Evolutionary conservation across 139 green algal species (phyloP), one percentile per base, ranked within the genome.

Genomic region (Coccomyxa sp.): DNA sequence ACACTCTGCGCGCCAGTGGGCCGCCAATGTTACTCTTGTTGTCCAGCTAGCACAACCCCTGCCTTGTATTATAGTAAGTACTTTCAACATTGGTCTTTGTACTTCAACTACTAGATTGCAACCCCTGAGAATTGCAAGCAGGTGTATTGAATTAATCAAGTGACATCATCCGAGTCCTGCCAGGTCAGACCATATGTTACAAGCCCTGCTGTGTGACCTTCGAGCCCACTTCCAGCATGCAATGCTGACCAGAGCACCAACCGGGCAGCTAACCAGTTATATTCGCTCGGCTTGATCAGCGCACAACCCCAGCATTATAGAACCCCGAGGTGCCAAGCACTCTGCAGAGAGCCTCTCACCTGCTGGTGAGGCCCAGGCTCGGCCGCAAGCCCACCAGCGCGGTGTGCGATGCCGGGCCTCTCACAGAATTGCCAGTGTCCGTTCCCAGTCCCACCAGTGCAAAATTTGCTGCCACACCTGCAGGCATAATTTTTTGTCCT

Each of bases 401-500:
- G 68, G 67, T 63, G 31, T 81, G 71, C 9, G 51, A 79, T 60
- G 83, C 78, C n/a, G 83, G 83, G 10, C 79, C 83, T 1, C 83
- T 51, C 16, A 87, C 81, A 1, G 68, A 82, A 58, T 83, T 83
- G 0, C 83, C 83, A 18, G 83, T 87, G 71, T 87, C 83, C 60
- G 68, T 84, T 67, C 83, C 83, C 68, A 87, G 23, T 23, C 79
- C 76, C 51, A 83, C 76, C 83, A 87, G 71, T 18, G 32, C 83
- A 51, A 84, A 81, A 57, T 77, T 87, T 71, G 83, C 83, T 13
- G 79, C 27, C 23, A 80, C 25, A 1, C 51, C 77, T 81, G 77
- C 31, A 38, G 14, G 27, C 71, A 78, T 7, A 38, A 23, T 3
- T 1, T 71, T 3, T 21, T 71, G 63, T 21, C 14, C 60, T 14